Percentiles rank a stretch among this genome's conserved stretches.
Conservation (phyloP, 2,329 filamentous ascomycete genomes). For the Geosmithia putterillii region DNA sequence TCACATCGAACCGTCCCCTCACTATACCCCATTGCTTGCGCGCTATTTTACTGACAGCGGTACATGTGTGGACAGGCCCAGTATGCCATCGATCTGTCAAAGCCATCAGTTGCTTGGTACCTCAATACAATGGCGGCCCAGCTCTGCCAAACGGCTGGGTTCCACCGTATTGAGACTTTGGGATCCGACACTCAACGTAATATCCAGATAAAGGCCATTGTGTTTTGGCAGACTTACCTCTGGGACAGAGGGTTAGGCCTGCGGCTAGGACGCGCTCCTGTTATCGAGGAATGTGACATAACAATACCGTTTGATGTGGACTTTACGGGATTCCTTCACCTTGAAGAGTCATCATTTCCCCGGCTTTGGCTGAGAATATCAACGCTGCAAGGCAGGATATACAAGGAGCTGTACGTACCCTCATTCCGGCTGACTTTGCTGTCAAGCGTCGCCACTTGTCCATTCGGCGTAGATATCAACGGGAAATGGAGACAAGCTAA, state of each 20-base stretch:
- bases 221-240: slow-evolving; percentile 41
- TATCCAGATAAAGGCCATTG: slow-evolving; percentile 22
- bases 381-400: slow-evolving; percentile 45
- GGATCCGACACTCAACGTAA: slow-evolving; percentile 17
- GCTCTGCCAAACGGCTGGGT: slow-evolving; percentile 50
- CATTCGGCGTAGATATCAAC: too few species aligned
- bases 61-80: slow-evolving; percentile 37
- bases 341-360: slow-evolving; percentile 25
- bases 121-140: slow-evolving; percentile 45
- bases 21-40: neutral
- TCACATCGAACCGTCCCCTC: neutral
- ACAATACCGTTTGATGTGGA: slow-evolving; percentile 30
- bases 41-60: neutral
- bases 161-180: slow-evolving; percentile 33
- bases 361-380: slow-evolving; percentile 42
- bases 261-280: slow-evolving; percentile 43
- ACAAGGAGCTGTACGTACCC: slow-evolving; percentile 30
- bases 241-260: slow-evolving; percentile 47
- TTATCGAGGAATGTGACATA: slow-evolving; percentile 48
- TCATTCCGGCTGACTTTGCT: too few species aligned
- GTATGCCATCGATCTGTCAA: slow-evolving; percentile 50
- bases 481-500: too few species aligned
- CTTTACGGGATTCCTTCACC: slow-evolving; percentile 25
- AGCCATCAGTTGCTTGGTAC: slow-evolving; percentile 53
- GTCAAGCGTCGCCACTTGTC: too few species aligned